These are phyloP conservation scores for Ganoderma boninense DNA, from an alignment of 1,284 basidiomycete species.

Conservation along the genomic window DNA sequence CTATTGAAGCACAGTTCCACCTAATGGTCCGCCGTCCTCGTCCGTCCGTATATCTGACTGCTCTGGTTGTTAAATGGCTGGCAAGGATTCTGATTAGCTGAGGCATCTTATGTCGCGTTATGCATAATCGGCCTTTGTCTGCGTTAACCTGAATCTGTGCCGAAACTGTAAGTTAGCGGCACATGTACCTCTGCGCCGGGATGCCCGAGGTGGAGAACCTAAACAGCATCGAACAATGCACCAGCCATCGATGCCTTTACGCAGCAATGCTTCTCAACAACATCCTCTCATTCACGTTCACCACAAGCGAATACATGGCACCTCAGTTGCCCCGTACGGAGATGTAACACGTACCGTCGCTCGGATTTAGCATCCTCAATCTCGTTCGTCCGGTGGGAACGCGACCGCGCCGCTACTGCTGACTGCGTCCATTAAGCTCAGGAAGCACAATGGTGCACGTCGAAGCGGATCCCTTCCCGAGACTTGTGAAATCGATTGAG, in stretches of 20 bases:
- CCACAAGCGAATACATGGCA: not conserved
- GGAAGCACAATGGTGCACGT: not conserved
- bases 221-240: not conserved
- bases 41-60: not conserved
- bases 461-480: not conserved
- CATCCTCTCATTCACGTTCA: not conserved
- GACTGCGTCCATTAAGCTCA: not conserved
- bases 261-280: not conserved
- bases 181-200: not conserved
- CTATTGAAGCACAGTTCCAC: not conserved
- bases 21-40: not conserved
- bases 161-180: not conserved
- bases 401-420: not conserved
- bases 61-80: not conserved
- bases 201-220: not conserved
- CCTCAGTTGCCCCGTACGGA: not conserved
- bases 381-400: not conserved
- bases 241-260: not conserved
- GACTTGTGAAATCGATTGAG: not conserved
- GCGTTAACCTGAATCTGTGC: not conserved
- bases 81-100: not conserved
- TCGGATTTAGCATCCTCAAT: not conserved
- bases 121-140: not conserved
- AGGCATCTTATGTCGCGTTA: not conserved
- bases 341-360: not conserved